A percentile compares a stretch with the other conserved stretches of the same genome.
Evolutionary conservation across 2,329 filamentous ascomycete species (phyloP).

Genomic region (Aureobasidium subglaciale): DNA sequence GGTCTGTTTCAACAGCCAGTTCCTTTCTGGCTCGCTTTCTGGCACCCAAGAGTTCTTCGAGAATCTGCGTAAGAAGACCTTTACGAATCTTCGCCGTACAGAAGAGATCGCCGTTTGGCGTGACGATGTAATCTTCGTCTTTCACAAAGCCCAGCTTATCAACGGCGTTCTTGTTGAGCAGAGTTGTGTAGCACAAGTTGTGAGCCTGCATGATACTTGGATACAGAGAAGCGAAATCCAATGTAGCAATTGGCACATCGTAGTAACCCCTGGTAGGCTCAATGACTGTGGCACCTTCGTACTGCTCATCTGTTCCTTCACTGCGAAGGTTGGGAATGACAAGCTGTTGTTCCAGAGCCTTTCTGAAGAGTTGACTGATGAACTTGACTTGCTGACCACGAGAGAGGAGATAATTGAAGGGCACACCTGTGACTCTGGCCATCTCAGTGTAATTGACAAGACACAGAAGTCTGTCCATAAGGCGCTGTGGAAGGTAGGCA

Average conservation of each 20-base stretch:
- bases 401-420: constrained; percentile 88
- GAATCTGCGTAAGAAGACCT: constrained; percentile 85
- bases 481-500: constrained; percentile 83
- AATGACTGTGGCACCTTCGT: constrained; percentile 96
- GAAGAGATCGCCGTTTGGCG: constrained; percentile 89
- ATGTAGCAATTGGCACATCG: constrained; percentile 86
- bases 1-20: constrained; percentile 78
- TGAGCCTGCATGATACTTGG: constrained; percentile 98
- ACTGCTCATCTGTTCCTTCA: constrained; percentile 72
- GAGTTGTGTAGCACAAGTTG: constrained; percentile 94
- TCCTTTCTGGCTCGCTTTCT: constrained; percentile 94
- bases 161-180: constrained; percentile 70
- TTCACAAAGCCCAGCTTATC: constrained; percentile 72
- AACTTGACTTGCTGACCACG: constrained; percentile 97
- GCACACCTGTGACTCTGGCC: constrained; percentile 97
- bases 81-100: constrained; percentile 84
- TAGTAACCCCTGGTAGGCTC: constrained; percentile 92
- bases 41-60: constrained; percentile 85
- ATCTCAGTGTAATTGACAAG: constrained; percentile 99
- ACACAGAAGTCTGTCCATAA: constrained; percentile 97
- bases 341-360: constrained; percentile 84
- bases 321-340: constrained; percentile 82
- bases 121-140: constrained; percentile 93
- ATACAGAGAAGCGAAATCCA: constrained; percentile 98
- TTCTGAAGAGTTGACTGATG: constrained; percentile 92